Evolutionary conservation across 192 early-diverging fungal species (phyloP), one percentile per base, ranked within the genome.

Genomic region (Backusella sp.): DNA sequence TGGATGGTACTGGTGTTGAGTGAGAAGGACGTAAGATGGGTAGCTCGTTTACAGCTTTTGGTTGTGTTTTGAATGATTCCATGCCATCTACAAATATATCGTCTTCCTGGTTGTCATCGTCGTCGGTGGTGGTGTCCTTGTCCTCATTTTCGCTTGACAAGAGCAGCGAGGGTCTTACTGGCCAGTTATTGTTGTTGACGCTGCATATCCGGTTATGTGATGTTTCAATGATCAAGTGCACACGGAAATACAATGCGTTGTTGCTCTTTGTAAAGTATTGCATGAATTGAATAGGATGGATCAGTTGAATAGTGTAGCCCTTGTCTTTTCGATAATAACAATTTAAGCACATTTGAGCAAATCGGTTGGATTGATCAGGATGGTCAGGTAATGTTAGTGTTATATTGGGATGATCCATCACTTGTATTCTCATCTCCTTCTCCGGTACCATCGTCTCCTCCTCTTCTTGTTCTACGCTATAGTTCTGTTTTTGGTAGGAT

Each of bases 81-180:
- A 71, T 71, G 6, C 44, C 70, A 71, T 71, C 70, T 1, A 49
- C 70, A 71, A 71, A 71, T 42, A 71, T 71, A 49, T 71, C 39
- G 7, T 42, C 68, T 7, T 69, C 68, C 1, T 68, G 28, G 17
- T 23, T 21, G 21, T 69, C 70, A 49, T 71, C 37, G 2, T 35
- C 68, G 26, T 37, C 37, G 15, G 35, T 23, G 17, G n/a, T 69
- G 5, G 15, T 49, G 15, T 46, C 68, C n/a, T 69, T 41, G 28
- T 49, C 70, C n/a, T 62, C 56, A 12, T 5, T 7, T 28, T 62
- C 56, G 7, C 9, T 62, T 28, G 21, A 14, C 19, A 23, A 32
- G 26, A 26, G 8, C 3, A n/a, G 15, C 15, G 39, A 71, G 7
- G 70, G 28, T 71, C 70, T 71, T 14, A 71, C 42, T 17, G 70